Percentiles rank a stretch among this genome's conserved stretches.
Evolutionary conservation across 805 yeast genomes (phyloP).

Genomic region (Candida khao-thaluensis): DNA sequence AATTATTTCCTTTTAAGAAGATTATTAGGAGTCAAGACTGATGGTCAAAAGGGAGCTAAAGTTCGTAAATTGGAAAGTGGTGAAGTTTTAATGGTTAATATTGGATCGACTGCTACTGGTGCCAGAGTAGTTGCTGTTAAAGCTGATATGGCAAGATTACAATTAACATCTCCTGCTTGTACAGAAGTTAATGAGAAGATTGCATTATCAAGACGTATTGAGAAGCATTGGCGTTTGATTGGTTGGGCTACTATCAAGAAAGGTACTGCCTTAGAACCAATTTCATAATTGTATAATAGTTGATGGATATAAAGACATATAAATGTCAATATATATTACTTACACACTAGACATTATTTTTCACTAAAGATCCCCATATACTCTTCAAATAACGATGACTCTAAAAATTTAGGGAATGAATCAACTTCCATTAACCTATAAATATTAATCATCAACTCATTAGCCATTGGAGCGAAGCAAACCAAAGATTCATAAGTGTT

Average conservation of each 20-base stretch:
- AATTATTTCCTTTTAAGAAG: constrained; percentile 96
- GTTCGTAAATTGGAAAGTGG: constrained; percentile 91
- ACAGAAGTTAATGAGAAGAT: constrained; percentile 97
- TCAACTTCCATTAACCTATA: constrained; percentile 66
- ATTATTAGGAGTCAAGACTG: constrained; percentile 96
- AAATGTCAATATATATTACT: background rate
- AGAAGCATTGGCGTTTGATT: constrained; percentile 99
- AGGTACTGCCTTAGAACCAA: constrained; percentile 86
- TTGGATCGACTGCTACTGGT: constrained; percentile 99
- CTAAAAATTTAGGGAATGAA: constrained; percentile 67
- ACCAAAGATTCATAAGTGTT: constrained; percentile 14
- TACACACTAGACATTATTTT: too few relatives aligned
- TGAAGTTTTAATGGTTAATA: constrained; percentile 97
- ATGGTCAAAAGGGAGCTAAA: constrained; percentile 90
- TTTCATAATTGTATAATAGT: constrained; percentile 38
- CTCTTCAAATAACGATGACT: constrained; percentile 10
- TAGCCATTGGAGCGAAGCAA: constrained; percentile 37
- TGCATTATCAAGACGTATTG: constrained; percentile 98
- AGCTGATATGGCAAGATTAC: constrained; percentile 99
- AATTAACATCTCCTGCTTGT: constrained; percentile 97
- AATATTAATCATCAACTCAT: constrained; percentile 49
- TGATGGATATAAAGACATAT: too few relatives aligned
- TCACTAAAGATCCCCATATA: constrained; percentile 6
- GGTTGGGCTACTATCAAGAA: constrained; percentile 99
- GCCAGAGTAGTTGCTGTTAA: constrained; percentile 97